Base-by-base conservation (phyloP, 192 early-diverging fungal species). In the Coemansia pectinata region DNA sequence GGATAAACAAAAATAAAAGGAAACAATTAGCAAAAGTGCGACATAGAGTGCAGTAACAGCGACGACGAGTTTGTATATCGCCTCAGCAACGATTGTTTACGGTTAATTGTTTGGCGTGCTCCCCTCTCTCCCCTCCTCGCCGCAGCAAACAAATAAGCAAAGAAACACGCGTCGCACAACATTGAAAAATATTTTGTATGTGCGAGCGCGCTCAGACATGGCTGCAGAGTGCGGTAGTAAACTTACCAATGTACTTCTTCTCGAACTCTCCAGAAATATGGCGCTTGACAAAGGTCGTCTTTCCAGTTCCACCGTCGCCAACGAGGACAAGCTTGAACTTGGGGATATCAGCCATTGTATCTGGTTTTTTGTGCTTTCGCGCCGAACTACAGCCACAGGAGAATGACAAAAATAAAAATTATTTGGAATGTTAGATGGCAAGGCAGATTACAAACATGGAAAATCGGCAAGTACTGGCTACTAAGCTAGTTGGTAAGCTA, bases 241-340 rank as follows among this genome's bases (percentile, higher is more conserved):
- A 70, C 81, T 67, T 83, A 83, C 81, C 81, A 76, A 99, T 90
- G 85, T 99, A 99, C 86, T 96, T 97, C 95, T 99, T 99, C 85
- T 99, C 98, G 73, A 98, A 99, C 89, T 99, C 98, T 77, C 98
- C 98, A 66, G 96, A 96, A 85, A 94, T 91, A 77, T 99, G 98
- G 75, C 98, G 96, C 90, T 99, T 99, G 73, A 99, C 98, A 77
- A 99, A 99, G 71, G 98, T 99, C 69, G 98, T 99, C 89, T 99
- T 99, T 73, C 98, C 98, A 25, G 98, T 97, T 79, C 96, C 96
- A 81, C 96, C 96, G 77, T 97, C 96, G 66, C 98, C 96, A 79
- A 99, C 96, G 78, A 98, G 76, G 64, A 83, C 81, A 52, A 83
- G 76, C 76, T 83, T 83, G 69, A 83, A 83, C 66, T 78, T 78